Percentiles rank a stretch among this genome's conserved stretches.
Evolutionary conservation across 2,329 filamentous ascomycete species (phyloP).

Genomic region (Pezicula carpinea): DNA sequence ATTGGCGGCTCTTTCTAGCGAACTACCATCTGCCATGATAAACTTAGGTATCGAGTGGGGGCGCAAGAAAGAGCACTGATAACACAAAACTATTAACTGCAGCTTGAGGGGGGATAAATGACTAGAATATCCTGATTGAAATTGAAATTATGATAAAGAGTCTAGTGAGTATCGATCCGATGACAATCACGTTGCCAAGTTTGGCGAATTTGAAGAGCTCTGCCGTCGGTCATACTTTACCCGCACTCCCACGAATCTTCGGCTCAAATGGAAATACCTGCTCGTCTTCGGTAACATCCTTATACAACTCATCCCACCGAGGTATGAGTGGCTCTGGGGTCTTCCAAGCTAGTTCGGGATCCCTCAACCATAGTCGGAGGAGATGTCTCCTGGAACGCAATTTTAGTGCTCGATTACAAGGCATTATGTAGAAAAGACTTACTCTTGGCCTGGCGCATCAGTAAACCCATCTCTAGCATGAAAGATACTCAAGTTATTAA

Average conservation of each 20-base stretch:
- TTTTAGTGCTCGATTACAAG: not conserved
- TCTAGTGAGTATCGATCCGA: no score
- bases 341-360: slow-evolving; percentile 37
- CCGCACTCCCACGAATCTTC: slow-evolving; percentile 30
- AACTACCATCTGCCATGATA: no score
- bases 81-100: no score
- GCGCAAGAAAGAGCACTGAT: no score
- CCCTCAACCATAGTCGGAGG: slow-evolving; percentile 40
- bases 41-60: no score
- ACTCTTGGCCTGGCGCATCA: slow-evolving; percentile 31
- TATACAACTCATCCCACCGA: slow-evolving; percentile 49
- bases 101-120: no score
- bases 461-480: slow-evolving; percentile 40
- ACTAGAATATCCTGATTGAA: not conserved
- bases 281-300: slow-evolving; percentile 44
- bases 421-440: slow-evolving; percentile 6
- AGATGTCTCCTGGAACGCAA: slow-evolving; percentile 31
- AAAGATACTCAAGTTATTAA: slow-evolving; percentile 43
- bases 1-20: no score
- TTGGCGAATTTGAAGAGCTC: not conserved
- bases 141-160: no score
- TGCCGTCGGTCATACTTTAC: not conserved
- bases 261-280: slow-evolving; percentile 54
- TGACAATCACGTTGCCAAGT: not conserved
- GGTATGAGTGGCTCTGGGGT: slow-evolving; percentile 32